Evolutionary conservation across 129 eudicot species (phyloP).

Genomic region (Flaveria linearis): DNA sequence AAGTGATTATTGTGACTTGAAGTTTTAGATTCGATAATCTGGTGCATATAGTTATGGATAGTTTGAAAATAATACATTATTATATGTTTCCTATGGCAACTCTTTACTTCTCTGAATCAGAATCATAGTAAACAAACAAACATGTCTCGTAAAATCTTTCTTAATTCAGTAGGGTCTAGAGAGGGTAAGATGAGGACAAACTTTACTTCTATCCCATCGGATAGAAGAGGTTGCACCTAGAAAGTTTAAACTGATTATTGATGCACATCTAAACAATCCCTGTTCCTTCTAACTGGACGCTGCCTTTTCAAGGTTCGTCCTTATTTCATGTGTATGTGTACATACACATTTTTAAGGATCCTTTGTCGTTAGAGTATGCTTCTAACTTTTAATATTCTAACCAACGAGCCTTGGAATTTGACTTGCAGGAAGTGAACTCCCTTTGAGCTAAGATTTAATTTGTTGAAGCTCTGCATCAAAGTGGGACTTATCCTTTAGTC

Average conservation of each 20-base stretch:
- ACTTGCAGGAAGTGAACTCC: slow-evolving; percentile 22
- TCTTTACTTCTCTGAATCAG: not conserved
- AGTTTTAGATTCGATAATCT: not conserved
- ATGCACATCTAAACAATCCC: not conserved
- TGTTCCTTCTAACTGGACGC: not conserved
- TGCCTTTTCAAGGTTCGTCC: not conserved
- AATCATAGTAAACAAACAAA: too few relatives aligned
- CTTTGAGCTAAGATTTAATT: not conserved
- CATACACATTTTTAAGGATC: slow-evolving; percentile 1
- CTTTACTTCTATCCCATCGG: too few relatives aligned
- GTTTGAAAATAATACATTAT: not conserved
- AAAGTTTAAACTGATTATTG: not conserved
- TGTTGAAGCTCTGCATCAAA: slow-evolving; percentile 9
- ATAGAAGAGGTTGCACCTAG: too few relatives aligned
- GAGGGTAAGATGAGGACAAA: too few relatives aligned
- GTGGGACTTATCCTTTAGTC: not conserved
- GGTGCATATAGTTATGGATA: not conserved
- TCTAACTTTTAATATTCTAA: not conserved
- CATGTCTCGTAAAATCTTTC: too few relatives aligned
- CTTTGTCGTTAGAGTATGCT: not conserved
- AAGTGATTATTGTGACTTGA: not conserved
- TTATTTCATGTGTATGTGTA: not conserved
- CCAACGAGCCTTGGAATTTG: not conserved
- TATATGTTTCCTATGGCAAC: not conserved
- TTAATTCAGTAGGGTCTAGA: too few relatives aligned